These are phyloP conservation scores for Penicillium sp. DNA, from an alignment of 2,329 filamentous ascomycete genomes.

Conservation along the genomic window DNA sequence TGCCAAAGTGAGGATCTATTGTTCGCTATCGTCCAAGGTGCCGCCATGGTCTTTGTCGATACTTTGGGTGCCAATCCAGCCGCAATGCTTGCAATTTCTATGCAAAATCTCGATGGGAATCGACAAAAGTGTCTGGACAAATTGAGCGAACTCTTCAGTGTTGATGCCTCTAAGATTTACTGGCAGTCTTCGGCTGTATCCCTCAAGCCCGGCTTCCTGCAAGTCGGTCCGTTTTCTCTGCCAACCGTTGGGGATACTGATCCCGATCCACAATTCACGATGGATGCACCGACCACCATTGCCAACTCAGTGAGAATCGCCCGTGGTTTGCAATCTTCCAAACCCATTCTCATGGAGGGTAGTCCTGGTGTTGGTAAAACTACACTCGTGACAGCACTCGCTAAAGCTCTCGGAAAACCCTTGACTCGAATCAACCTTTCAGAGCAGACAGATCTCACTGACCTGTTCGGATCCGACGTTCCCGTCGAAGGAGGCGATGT, in stretches of 20 bases:
- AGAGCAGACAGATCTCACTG: constrained; percentile 96
- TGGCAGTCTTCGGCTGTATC: constrained; percentile 62
- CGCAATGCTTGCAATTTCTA: constrained; percentile 74
- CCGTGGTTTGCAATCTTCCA: constrained; percentile 82
- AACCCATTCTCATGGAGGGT: constrained; percentile 92
- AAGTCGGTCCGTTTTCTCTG: constrained; percentile 76
- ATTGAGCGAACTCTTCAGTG: constrained; percentile 67
- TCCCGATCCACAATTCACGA: constrained; percentile 68
- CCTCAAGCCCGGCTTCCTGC: constrained; percentile 59
- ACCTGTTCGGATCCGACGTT: constrained; percentile 94
- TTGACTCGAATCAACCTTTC: constrained; percentile 95
- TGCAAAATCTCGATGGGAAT: constrained; percentile 70
- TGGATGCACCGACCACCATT: constrained; percentile 86
- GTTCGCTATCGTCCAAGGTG: constrained; percentile 74
- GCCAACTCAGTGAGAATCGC: constrained; percentile 89
- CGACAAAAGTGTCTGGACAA: constrained; percentile 72
- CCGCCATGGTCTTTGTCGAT: constrained; percentile 93
- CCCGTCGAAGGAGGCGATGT: constrained; percentile 90
- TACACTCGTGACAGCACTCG: constrained; percentile 83
- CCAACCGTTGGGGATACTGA: constrained; percentile 54
- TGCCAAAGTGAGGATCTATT: constrained; percentile 54
- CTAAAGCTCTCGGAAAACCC: constrained; percentile 75
- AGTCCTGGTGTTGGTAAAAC: constrained; percentile 99
- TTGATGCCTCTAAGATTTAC: constrained; percentile 69
- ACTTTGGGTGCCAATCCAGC: constrained; percentile 94